Base-by-base conservation (phyloP, 2,329 filamentous ascomycete species). In the Aspergillus uvarum region DNA sequence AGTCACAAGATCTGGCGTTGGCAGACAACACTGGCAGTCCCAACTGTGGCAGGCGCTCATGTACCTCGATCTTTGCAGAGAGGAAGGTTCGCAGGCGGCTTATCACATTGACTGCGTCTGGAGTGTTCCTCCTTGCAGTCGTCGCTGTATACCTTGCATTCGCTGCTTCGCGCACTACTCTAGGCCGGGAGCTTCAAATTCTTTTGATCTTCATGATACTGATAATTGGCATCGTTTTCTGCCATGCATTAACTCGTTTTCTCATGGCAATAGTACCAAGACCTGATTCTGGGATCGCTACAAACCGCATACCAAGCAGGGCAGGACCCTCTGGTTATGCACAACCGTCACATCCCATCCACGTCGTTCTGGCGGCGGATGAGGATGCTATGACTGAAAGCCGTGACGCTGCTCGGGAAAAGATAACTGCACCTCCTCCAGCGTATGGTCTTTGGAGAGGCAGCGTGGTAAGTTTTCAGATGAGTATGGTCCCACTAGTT, bases 361-460 rank as follows among this genome's bases (percentile, higher is more conserved):
- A 84, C 47, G 90, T 96, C 11, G 85, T 90, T 19, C 81, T 94
- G 50, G 86, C 87, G 2, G 83, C 85, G 47, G 91, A 95, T 69
- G 89, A 93, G 69, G 90, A 92, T 69, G 83, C 85, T 19, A 83
- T 79, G 2, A 56, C 65, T 22, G 68, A 69, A 35, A 65, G 65
- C 32, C 84, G 83, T 3, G 73, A 82, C 56, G 61, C 65, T 53
- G 82, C 85, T 59, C 83, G 80, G 54, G 83, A 86, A 60, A 87
- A 87, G 21, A 60, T 73, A 57, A 72, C 70, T 67, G 65, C 82
- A 21, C 85, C 87, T 8, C 92, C 93, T 4, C 92, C 93, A 0
- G 91, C 91, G 2, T 96, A 96, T 71, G 92, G 92, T 0, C 79
- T 92, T 1, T 96, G 91, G 90, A 83, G 91, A 55, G 87, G 88